phyloP scores from a whole-genome alignment of 768 basidiomycete genomes.

The Tylopilus balloui region DNA sequence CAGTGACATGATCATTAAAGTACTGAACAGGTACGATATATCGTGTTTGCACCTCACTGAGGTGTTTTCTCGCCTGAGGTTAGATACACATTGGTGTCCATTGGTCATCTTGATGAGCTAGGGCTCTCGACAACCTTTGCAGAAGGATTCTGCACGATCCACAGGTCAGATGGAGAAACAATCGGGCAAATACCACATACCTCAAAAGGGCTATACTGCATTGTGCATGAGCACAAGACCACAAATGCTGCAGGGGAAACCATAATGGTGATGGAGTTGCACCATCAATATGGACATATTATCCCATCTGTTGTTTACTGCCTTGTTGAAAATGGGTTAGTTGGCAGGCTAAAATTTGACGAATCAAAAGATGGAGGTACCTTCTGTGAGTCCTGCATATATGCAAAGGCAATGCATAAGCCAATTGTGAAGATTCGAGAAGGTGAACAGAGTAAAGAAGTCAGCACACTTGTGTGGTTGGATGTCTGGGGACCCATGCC shows the following conservation, averaged over 20 bases:
- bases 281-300: background rate
- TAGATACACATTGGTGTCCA: background rate
- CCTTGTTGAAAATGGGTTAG: background rate
- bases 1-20: no score
- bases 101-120: slow-evolving; percentile 1
- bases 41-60: no score
- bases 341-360: background rate
- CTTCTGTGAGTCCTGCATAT: no score
- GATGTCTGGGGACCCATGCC: background rate
- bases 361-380: background rate
- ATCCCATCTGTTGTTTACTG: background rate
- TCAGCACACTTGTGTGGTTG: background rate
- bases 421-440: background rate
- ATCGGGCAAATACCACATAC: background rate
- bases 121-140: background rate
- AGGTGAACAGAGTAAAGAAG: background rate
- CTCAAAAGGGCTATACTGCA: background rate
- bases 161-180: background rate
- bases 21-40: no score
- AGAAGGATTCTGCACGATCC: background rate
- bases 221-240: background rate
- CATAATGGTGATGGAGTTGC: background rate
- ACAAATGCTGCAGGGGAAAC: background rate
- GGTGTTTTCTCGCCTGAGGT: no score
- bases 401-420: no score